These are phyloP conservation scores for Lachnellula occidentalis DNA, from an alignment of 2,329 filamentous ascomycete genomes.

Conservation along the genomic window DNA sequence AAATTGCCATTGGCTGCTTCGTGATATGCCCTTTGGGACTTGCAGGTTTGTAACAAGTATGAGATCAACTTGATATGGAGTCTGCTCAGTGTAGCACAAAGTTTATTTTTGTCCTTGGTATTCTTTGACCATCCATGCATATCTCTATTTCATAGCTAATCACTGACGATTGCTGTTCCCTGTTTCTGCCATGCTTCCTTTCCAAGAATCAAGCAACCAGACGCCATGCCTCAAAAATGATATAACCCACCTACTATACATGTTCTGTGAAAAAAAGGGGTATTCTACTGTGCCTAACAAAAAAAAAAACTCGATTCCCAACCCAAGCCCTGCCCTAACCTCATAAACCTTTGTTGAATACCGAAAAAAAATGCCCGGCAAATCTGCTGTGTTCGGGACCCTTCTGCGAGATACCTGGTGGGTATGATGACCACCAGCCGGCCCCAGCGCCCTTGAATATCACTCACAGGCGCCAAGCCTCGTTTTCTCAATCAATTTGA, in stretches of 20 bases:
- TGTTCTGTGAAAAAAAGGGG: neutral
- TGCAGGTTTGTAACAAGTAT: no score
- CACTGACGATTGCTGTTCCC: neutral
- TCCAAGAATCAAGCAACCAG: neutral
- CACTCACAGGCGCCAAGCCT: neutral
- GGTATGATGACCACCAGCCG: neutral
- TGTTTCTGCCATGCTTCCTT: neutral
- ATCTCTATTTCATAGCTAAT: neutral
- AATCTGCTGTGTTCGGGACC: neutral
- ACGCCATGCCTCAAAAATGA: neutral
- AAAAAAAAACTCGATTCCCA: neutral
- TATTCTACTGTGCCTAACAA: neutral
- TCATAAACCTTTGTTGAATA: neutral
- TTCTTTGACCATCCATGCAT: neutral
- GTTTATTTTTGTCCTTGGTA: neutral
- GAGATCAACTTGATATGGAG: no score
- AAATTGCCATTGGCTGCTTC: neutral
- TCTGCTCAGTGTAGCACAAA: neutral
- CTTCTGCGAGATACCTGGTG: neutral
- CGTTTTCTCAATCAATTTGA: conserved; percentile 8
- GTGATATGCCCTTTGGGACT: neutral
- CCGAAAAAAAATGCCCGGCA: neutral
- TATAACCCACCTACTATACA: neutral
- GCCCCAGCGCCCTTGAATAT: neutral
- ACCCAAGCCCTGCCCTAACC: neutral